phyloP scores from a whole-genome alignment of 2,329 filamentous ascomycete genomes.

The Amauroascus niger region DNA sequence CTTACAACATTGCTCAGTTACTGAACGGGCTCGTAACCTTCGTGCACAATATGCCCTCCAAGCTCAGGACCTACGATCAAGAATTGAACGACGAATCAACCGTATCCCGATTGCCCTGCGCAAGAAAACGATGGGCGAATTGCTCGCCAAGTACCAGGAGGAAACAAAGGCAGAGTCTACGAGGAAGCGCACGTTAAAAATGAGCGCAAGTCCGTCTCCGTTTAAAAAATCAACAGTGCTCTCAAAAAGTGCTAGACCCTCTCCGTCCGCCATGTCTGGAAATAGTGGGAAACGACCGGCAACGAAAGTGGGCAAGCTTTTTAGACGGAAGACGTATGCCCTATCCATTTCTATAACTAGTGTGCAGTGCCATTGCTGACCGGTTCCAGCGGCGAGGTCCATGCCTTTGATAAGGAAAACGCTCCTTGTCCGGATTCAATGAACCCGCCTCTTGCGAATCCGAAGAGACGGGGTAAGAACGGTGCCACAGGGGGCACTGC shows the following conservation, averaged over 20 bases:
- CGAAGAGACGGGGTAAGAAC: slow-evolving; percentile 56
- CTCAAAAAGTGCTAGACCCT: slow-evolving; percentile 24
- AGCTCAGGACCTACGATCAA: slow-evolving; percentile 70
- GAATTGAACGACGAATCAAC: slow-evolving; percentile 88
- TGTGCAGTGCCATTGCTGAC: slow-evolving; percentile 4
- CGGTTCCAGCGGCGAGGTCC: slow-evolving; percentile 50
- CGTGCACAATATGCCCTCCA: slow-evolving; percentile 83
- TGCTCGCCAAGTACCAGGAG: slow-evolving; percentile 49
- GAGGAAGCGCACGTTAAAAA: slow-evolving; percentile 26
- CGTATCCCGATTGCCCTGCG: slow-evolving; percentile 74
- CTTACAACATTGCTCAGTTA: slow-evolving; percentile 49
- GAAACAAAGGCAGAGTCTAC: slow-evolving; percentile 34
- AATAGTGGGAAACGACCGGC: slow-evolving; percentile 21
- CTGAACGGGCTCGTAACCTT: slow-evolving; percentile 75
- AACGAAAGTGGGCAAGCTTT: slow-evolving; percentile 20
- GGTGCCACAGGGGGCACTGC: slow-evolving; percentile 31
- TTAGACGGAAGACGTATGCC: slow-evolving; percentile 13
- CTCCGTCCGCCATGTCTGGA: slow-evolving; percentile 24
- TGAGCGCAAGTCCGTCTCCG: slow-evolving; percentile 17
- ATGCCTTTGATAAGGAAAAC: slow-evolving; percentile 68
- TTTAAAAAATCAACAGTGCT: slow-evolving; percentile 26
- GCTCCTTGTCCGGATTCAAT: slow-evolving; percentile 31
- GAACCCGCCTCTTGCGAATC: slow-evolving; percentile 50
- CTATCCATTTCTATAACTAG: not conserved
- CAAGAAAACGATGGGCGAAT: slow-evolving; percentile 70